Base-by-base conservation (phyloP, 208 protist genomes). In the Acanthamoeba castellanii region DNA sequence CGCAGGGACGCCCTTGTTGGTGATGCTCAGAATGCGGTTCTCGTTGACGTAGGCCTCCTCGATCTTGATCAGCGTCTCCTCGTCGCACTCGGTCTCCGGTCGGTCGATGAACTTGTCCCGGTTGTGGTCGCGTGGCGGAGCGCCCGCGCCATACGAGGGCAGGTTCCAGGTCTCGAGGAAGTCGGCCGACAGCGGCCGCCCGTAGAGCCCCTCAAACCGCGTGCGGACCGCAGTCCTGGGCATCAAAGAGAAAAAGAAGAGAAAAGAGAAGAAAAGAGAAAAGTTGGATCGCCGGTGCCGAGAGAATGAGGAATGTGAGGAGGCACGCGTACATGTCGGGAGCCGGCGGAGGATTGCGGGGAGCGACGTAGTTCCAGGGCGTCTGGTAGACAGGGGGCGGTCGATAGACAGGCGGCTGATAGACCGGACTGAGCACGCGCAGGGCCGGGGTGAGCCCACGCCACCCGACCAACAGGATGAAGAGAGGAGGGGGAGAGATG, bases 31-130 rank as follows among this genome's bases (percentile, higher is more conserved):
- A 11, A 90, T 90, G 50, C 84, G 30, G 18, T 25, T 82, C 74
- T 82, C 74, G 74, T 82, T 82, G 74, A 82, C 13, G 74, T 55
- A 82, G 20, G 74, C 74, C 34, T 82, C 37, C 37, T 82, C 74
- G 7, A 82, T 4, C 37, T 82, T 82, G 74, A 82, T 27, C 74
- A 82, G 25, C 18, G 18, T 52, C 2, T 52, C 74, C 42, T 52
- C 37, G 74, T 82, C 74, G 37, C 74, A 82, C 42, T 82, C 74
- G 37, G 8, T 52, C 70, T 82, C 74, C 11, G 74, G 32, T 25
- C 37, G 74, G 6, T 25, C 42, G 42, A 52, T 42, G 22, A 52
- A 14, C 37, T n/a, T n/a, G 8, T 74, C 18, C 25, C 22, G 8
- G 30, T 27, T 34, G 66, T 27, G 66, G 66, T 11, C 68, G 47